These are phyloP conservation scores for Aspergillus nanangensis DNA, from an alignment of 495 filamentous ascomycete genomes.

Conservation along the genomic window DNA sequence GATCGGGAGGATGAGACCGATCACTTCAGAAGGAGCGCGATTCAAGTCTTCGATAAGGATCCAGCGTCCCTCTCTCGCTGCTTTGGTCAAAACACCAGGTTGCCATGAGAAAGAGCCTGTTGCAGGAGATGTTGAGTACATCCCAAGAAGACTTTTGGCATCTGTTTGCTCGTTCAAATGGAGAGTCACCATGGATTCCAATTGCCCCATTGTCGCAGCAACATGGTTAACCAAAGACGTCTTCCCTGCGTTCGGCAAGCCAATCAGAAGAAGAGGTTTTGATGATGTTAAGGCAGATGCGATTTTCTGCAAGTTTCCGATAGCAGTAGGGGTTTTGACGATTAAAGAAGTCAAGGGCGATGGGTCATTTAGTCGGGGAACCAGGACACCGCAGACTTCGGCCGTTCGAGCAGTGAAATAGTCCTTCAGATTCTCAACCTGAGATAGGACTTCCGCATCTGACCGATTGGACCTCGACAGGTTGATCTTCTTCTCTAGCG, in stretches of 20 bases:
- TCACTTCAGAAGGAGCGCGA: conserved; percentile 90
- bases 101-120: conserved; percentile 89
- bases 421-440: conserved; percentile 29
- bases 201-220: conserved; percentile 68
- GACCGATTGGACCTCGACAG: conserved; percentile 17
- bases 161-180: conserved; percentile 97
- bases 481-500: conserved; percentile 23
- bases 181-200: conserved; percentile 76
- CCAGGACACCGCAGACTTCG: conserved; percentile 58
- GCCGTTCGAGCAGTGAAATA: conserved; percentile 48
- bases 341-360: conserved; percentile 45
- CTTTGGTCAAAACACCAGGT: conserved; percentile 89
- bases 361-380: conserved; percentile 58
- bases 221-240: conserved; percentile 80
- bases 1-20: conserved; percentile 84
- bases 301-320: conserved; percentile 63
- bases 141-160: conserved; percentile 87
- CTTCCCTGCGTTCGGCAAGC: conserved; percentile 85
- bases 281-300: conserved; percentile 57
- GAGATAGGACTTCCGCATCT: conserved; percentile 17
- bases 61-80: conserved; percentile 91
- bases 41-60: conserved; percentile 95
- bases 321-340: conserved; percentile 67
- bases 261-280: conserved; percentile 74
- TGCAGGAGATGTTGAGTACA: conserved; percentile 81